Evolutionary conservation across 345 rosid species (phyloP).

Genomic region (Murraya koenigii): DNA sequence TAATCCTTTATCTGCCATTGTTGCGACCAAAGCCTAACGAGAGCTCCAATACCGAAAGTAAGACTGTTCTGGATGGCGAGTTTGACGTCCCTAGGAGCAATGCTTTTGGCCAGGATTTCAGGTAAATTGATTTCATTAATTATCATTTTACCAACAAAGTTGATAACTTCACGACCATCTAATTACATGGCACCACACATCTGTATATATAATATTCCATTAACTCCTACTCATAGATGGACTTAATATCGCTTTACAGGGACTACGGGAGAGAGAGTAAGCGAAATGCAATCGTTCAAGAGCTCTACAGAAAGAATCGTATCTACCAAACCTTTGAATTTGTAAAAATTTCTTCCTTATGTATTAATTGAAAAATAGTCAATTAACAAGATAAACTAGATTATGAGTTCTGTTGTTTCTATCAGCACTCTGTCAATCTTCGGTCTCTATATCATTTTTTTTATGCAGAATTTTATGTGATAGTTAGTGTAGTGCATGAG

Average conservation of each 20-base stretch:
- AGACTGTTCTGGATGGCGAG: slow-evolving; percentile 1
- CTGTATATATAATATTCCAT: too few relatives aligned
- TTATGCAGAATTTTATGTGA: background rate
- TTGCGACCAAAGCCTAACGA: background rate
- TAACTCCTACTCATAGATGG: too few relatives aligned
- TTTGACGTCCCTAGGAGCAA: slow-evolving; percentile 56
- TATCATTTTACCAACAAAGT: too few relatives aligned
- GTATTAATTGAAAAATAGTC: too few relatives aligned
- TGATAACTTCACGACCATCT: too few relatives aligned
- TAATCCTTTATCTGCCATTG: background rate
- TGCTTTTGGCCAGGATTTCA: slow-evolving; percentile 50
- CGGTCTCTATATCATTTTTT: too few relatives aligned
- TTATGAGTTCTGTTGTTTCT: too few relatives aligned
- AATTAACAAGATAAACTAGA: too few relatives aligned
- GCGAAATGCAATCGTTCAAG: slow-evolving; percentile 53
- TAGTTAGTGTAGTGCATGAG: background rate
- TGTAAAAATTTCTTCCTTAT: slow-evolving; percentile 10
- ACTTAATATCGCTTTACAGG: slow-evolving; percentile 17
- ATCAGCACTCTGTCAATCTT: too few relatives aligned
- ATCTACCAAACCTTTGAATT: slow-evolving; percentile 61
- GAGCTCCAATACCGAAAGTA: background rate
- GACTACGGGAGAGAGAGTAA: slow-evolving; percentile 41
- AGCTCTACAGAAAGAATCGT: slow-evolving; percentile 56
- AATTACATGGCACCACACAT: too few relatives aligned
- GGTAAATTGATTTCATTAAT: background rate